Evolutionary conservation across 2,329 filamentous ascomycete genomes (phyloP), one percentile per base, ranked within the genome.

Genomic region (Beauveria australis): DNA sequence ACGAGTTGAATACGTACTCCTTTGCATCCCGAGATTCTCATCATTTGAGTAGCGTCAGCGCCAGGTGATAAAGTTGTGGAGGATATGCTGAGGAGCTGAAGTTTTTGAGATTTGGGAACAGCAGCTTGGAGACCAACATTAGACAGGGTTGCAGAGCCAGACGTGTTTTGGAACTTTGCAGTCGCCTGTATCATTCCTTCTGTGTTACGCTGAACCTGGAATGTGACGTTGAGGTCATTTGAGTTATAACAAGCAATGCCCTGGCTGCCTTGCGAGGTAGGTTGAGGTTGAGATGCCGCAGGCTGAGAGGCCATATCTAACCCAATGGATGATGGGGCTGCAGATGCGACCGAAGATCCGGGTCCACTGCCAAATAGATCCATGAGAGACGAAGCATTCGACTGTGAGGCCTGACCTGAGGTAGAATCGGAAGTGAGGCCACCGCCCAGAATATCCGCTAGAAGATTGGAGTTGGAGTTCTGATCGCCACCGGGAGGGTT

Each of bases 21-120:
- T 76, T 87, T 92, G 66, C 90, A 87, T 64, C 90, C 87, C 62
- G 85, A 85, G 63, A 99, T 86, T 70, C 91, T 89, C 91, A 99
- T 96, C 69, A 87, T 82, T 76, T 97, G 94, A 63, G 88, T 92
- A 18, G 92, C 93, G 71, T 96, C 92, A 47, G 88, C 84, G 16
- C 91, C 91, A 7, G 87, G 85, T 14, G 79, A 84, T 48, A 99
- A 72, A 37, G 95, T 90, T 5, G 87, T 78, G 65, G 85, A 90
- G 66, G 91, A 96, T 66, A 99, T 96, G 62, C 88, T 91, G 72
- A 95, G 88, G 65, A 99, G 78, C 72, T 97, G 92, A 68, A 99
- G 76, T 73, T 94, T 96, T 76, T 99, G 94, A 49, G 89, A 91
- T 76, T 97, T 99, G 9, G 94, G 94, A 59, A 99, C 94, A 1